Evolutionary conservation across 306 rosid species (phyloP).

Genomic region (Medicago ruthenica): DNA sequence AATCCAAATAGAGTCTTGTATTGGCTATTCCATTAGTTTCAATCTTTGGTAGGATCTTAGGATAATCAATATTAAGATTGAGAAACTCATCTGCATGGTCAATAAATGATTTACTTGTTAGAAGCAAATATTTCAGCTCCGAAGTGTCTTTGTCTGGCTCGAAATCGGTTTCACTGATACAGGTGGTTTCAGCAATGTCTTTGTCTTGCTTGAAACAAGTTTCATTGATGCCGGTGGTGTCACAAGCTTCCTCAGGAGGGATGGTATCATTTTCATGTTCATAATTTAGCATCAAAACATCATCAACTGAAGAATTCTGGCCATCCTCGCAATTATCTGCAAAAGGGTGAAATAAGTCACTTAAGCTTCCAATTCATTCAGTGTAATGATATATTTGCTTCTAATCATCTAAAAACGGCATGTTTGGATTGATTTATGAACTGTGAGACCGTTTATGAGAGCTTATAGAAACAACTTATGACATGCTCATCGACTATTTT

Average conservation of each 20-base stretch:
- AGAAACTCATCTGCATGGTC: constrained; percentile 65
- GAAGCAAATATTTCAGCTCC: constrained; percentile 58
- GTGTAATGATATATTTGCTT: neutral
- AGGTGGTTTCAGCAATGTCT: constrained; percentile 12
- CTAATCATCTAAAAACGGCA: neutral
- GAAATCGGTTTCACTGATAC: constrained; percentile 23
- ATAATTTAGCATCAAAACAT: constrained; percentile 38
- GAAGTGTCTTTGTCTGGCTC: constrained; percentile 30
- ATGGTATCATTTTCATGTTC: constrained; percentile 39
- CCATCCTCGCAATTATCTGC: constrained; percentile 54
- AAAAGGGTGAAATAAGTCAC: constrained; percentile 35
- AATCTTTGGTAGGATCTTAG: constrained; percentile 47
- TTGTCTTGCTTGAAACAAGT: constrained; percentile 20
- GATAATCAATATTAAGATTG: constrained; percentile 52
- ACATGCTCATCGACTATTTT: neutral
- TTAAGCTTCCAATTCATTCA: neutral
- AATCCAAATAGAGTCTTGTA: constrained; percentile 57
- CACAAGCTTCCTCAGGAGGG: constrained; percentile 45
- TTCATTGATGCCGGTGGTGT: constrained; percentile 24
- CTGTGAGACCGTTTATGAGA: neutral
- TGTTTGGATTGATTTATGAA: too few relatives aligned
- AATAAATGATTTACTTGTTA: constrained; percentile 69
- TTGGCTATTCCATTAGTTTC: constrained; percentile 39
- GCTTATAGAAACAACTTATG: neutral
- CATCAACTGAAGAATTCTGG: constrained; percentile 45